Percentiles rank a stretch among this genome's conserved stretches.
Evolutionary conservation across 108 stramenopile genomes (phyloP).

Genomic region (Fistulifera pelliculosa): DNA sequence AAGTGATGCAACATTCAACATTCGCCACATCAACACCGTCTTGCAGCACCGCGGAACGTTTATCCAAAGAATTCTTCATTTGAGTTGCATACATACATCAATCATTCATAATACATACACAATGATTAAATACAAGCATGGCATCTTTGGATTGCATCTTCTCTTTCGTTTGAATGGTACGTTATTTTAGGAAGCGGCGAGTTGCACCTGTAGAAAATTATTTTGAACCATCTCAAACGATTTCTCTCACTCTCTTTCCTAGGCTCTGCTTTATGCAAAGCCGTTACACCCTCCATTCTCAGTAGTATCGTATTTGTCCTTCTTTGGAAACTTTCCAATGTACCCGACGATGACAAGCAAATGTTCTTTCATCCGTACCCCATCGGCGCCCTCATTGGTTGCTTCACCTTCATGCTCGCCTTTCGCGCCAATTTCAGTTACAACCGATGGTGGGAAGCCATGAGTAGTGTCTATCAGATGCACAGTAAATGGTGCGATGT

Average conservation of each 20-base stretch:
- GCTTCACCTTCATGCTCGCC: constrained; percentile 56
- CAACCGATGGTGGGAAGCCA: constrained; percentile 68
- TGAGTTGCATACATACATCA: neutral
- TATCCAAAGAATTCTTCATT: no score
- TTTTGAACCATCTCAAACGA: constrained; percentile 13
- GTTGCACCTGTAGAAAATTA: no score
- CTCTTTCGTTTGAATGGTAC: constrained; percentile 34
- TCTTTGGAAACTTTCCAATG: constrained; percentile 8
- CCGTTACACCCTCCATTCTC: constrained; percentile 20
- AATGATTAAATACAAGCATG: constrained; percentile 21
- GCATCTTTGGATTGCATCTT: constrained; percentile 20
- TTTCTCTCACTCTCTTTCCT: constrained; percentile 18
- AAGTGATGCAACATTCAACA: no score
- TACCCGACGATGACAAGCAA: neutral
- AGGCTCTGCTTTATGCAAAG: constrained; percentile 47
- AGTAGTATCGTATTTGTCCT: constrained; percentile 15
- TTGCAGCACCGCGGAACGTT: no score
- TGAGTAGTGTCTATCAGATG: constrained; percentile 58
- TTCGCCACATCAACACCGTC: no score
- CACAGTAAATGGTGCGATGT: constrained; percentile 69
- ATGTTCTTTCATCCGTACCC: constrained; percentile 44
- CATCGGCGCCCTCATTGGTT: constrained; percentile 44
- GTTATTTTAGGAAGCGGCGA: neutral
- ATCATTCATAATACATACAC: neutral
- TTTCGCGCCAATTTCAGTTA: constrained; percentile 27